Conservation (phyloP, 768 basidiomycete genomes). For the Trametopsis cervina region DNA sequence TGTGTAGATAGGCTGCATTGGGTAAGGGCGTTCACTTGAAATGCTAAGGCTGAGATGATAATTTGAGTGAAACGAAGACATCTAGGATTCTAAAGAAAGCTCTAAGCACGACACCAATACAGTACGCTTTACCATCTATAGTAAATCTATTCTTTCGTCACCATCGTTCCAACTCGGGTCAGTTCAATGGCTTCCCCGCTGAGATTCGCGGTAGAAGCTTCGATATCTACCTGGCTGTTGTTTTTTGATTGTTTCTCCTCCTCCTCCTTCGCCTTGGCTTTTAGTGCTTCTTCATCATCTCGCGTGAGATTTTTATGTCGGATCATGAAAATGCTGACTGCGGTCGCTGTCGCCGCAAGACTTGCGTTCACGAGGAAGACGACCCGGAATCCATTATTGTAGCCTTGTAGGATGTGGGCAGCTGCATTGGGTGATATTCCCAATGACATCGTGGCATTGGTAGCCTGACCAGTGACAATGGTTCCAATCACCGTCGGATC, state of each 20-base stretch:
- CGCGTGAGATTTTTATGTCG: constrained; percentile 53
- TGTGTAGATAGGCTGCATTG: not conserved
- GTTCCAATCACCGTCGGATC: constrained; percentile 35
- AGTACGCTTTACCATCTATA: not conserved
- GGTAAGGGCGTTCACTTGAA: not conserved
- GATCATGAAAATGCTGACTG: constrained; percentile 52
- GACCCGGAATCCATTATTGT: constrained; percentile 47
- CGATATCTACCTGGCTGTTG: too few relatives aligned
- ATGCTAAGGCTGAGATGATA: not conserved
- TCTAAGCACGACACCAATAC: too few relatives aligned
- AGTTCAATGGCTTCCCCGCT: not conserved
- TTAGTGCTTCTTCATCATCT: constrained; percentile 47
- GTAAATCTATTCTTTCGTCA: not conserved
- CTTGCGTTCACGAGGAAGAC: constrained; percentile 58
- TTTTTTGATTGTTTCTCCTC: constrained; percentile 13
- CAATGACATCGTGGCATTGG: constrained; percentile 9
- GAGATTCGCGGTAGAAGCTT: too few relatives aligned
- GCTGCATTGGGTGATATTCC: constrained; percentile 34
- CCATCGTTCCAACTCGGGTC: not conserved
- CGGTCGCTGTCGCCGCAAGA: constrained; percentile 45
- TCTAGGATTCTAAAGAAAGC: too few relatives aligned
- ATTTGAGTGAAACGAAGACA: too few relatives aligned
- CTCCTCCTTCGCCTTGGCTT: constrained; percentile 29
- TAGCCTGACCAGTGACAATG: constrained; percentile 23
- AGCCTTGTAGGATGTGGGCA: constrained; percentile 39